Conservation (phyloP, 495 filamentous ascomycete genomes). For the Entonaema liquescens region DNA sequence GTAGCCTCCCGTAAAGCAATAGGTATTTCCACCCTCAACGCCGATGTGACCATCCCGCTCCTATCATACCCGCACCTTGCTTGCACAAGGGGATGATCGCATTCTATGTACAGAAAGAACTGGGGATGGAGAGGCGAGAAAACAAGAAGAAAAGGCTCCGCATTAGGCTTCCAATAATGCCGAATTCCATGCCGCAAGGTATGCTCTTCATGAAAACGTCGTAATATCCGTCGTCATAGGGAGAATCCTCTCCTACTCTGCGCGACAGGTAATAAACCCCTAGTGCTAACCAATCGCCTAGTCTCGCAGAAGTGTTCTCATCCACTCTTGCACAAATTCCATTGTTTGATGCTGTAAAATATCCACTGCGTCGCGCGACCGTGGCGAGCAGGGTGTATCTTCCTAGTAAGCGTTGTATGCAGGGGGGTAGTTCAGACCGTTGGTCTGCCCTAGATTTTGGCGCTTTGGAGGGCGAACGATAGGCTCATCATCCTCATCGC, state of each 20-base stretch:
- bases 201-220: background rate
- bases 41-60: slow-evolving; percentile 5
- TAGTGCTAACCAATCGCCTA: background rate
- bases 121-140: background rate
- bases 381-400: background rate
- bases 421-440: slow-evolving; percentile 9
- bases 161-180: background rate
- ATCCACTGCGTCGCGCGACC: background rate
- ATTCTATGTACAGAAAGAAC: slow-evolving; percentile 36
- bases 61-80: slow-evolving; percentile 7
- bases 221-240: background rate
- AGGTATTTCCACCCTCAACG: slow-evolving; percentile 39
- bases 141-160: background rate
- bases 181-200: background rate
- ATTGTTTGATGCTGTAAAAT: background rate
- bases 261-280: background rate
- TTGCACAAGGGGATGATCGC: background rate
- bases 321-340: background rate
- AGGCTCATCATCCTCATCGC: slow-evolving; percentile 77
- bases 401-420: slow-evolving; percentile 12
- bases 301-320: background rate
- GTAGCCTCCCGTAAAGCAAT: slow-evolving; percentile 22
- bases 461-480: slow-evolving; percentile 65
- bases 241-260: background rate
- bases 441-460: slow-evolving; percentile 41